Base-by-base conservation (phyloP, 2,329 filamentous ascomycete genomes). In the Epichloe sibirici region DNA sequence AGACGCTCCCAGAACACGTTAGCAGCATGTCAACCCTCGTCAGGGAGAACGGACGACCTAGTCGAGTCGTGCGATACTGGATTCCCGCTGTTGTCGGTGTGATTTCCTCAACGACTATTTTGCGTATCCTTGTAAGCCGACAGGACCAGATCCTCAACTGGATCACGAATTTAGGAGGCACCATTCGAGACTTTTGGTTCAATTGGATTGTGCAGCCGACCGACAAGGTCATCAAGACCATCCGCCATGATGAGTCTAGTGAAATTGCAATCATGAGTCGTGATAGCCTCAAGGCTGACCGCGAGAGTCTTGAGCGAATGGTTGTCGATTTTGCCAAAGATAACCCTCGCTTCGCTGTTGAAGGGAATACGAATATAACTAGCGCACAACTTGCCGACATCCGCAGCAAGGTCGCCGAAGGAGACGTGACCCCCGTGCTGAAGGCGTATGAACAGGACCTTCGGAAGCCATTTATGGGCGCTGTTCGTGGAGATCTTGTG, bases 181-280 rank as follows among this genome's bases (percentile, higher is more conserved):
- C 93, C 0, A 72, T 83, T 1, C 78, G 87, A 51, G 91, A 95
- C 66, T 98, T 98, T 65, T 96, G 90, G 87, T 76, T 83, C 55
- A 98, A 98, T 66, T 98, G 93, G 93, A 86, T 98, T 3, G 73
- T 98, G 11, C 86, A 95, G 57, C 93, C 93, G 0, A 76, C 82
- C 1, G 82, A 82, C 60, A 91, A 89, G 65, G 77, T 98, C 17
- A 80, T 98, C 53, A 83, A 85, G 48, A 98, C 93, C 0, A 97
- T 98, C 59, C 83, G 91, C 5, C 93, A 97, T 66, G 89, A 97
- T 62, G 83, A 88, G 61, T 86, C 83, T 59, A 95, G 89, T 64
- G 91, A 97, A 65, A 91, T 98, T 58, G 93, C 91, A 45, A 87
- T 98, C 58, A 93, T 98, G 86, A 96, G 90, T 70, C 88, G 89